These are phyloP conservation scores for Fusarium pseudocircinatum DNA, from an alignment of 2,329 filamentous ascomycete species.

Conservation along the genomic window DNA sequence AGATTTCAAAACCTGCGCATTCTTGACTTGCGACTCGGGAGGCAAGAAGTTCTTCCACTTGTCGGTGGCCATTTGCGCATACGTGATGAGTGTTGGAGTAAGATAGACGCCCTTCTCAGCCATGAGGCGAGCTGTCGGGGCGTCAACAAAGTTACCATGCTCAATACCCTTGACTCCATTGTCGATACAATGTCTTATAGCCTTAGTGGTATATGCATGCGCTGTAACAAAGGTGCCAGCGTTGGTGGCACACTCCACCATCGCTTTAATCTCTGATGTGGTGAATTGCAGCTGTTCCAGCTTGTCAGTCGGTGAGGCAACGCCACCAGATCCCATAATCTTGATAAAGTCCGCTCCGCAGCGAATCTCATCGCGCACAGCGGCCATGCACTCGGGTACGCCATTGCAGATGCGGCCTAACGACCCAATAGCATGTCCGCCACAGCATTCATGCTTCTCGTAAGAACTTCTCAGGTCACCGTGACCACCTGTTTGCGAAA, in stretches of 20 bases:
- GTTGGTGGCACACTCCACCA: neutral
- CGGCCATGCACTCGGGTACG: neutral
- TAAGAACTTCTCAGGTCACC: constrained; percentile 59
- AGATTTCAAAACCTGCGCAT: neutral
- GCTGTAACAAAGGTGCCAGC: neutral
- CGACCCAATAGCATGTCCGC: constrained; percentile 42
- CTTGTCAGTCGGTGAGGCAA: neutral
- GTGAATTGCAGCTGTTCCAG: neutral
- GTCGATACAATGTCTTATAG: constrained; percentile 60
- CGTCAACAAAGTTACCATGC: neutral
- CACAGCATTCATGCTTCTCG: constrained; percentile 53
- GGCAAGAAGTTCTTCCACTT: neutral
- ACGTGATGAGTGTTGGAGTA: neutral
- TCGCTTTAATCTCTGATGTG: neutral
- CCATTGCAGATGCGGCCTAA: constrained; percentile 48
- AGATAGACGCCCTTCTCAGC: constrained; percentile 1
- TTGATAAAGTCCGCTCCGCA: neutral
- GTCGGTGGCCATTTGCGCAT: neutral
- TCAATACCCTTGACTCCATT: constrained; percentile 10
- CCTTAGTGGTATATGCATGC: constrained; percentile 44
- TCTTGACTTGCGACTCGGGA: neutral
- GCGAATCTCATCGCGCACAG: neutral
- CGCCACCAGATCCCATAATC: neutral
- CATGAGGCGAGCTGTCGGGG: neutral
- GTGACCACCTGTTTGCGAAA: constrained; percentile 68